Evolutionary conservation across 805 yeast genomes (phyloP).

Genomic region (Metschnikowia corniflorae): DNA sequence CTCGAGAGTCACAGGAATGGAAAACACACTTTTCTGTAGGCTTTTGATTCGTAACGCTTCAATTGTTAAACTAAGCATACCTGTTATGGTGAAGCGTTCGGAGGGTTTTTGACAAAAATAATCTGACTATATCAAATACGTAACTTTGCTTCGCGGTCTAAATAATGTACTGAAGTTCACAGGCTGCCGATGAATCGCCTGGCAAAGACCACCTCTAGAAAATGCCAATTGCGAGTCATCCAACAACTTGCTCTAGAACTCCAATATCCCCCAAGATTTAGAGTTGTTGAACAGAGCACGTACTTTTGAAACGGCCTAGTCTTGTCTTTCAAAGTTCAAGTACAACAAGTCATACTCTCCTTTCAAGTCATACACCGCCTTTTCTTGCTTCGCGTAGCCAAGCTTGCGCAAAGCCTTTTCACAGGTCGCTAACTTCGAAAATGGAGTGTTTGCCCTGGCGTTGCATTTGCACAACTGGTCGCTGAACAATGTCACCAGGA

Average conservation of each 20-base stretch:
- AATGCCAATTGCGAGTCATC: slow-evolving; percentile 4
- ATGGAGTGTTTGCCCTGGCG: slow-evolving; percentile 1
- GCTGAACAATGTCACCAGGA: slow-evolving; percentile 48
- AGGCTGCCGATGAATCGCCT: slow-evolving; percentile 4
- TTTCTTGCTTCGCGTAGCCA: slow-evolving; percentile 60
- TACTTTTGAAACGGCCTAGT: background rate
- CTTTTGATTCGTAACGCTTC: background rate
- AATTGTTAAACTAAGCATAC: no score
- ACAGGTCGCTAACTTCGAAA: slow-evolving; percentile 11
- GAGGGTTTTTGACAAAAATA: background rate
- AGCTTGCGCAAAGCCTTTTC: slow-evolving; percentile 27
- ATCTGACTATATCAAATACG: background rate
- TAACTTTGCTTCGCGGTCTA: background rate
- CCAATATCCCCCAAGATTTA: slow-evolving; percentile 19
- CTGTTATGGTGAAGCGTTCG: no score
- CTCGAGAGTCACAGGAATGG: no score
- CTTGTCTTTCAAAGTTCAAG: slow-evolving; percentile 51
- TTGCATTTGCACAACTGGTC: slow-evolving; percentile 15
- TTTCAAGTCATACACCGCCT: slow-evolving; percentile 68
- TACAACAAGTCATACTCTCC: slow-evolving; percentile 68
- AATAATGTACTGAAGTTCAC: slow-evolving; percentile 8
- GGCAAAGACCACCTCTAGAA: slow-evolving; percentile 14
- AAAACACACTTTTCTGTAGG: no score
- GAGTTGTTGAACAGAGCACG: background rate
- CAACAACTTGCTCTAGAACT: background rate